Percentiles rank a stretch among this genome's conserved stretches.
Conservation (phyloP, 2,329 filamentous ascomycete genomes). For the Colletotrichum magnum region DNA sequence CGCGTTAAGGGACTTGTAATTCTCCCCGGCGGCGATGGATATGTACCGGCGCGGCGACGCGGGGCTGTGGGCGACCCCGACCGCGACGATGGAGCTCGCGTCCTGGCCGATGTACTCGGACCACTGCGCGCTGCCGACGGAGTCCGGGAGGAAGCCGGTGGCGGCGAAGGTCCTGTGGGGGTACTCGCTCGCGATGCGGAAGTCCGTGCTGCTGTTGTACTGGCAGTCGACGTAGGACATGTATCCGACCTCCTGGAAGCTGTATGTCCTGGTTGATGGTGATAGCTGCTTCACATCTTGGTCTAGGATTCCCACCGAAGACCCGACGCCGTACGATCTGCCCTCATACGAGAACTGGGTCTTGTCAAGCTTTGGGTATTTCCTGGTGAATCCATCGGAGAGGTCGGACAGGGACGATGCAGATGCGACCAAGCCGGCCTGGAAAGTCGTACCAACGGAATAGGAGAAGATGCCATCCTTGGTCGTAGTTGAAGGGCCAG, state of each 20-base stretch:
- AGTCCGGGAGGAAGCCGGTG: constrained; percentile 29
- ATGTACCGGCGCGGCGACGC: constrained; percentile 45
- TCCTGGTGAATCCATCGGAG: not conserved
- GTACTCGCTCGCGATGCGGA: constrained; percentile 41
- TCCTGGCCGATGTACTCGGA: constrained; percentile 50
- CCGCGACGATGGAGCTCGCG: constrained; percentile 47
- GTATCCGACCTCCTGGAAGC: constrained; percentile 53
- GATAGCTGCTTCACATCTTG: not conserved
- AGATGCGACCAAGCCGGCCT: not conserved
- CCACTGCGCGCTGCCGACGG: constrained; percentile 42
- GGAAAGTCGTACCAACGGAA: not conserved
- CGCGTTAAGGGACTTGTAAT: constrained; percentile 48
- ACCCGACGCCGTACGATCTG: not conserved
- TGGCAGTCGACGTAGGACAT: constrained; percentile 50
- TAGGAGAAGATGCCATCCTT: not conserved
- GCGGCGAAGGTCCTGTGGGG: constrained; percentile 35
- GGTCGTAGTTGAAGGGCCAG: not conserved
- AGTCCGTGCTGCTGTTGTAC: constrained; percentile 53
- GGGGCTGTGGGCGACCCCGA: constrained; percentile 47
- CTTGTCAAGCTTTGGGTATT: not conserved
- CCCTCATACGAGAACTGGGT: not conserved
- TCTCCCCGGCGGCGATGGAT: constrained; percentile 48
- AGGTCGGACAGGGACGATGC: not conserved
- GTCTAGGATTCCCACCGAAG: not conserved
- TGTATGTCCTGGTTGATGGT: constrained; percentile 42